A percentile compares a stretch with the other conserved stretches of the same genome.
These are phyloP conservation scores for Magnolia kwangsiensis DNA, from an alignment of 164 flowering plant genomes.

Conservation along the genomic window DNA sequence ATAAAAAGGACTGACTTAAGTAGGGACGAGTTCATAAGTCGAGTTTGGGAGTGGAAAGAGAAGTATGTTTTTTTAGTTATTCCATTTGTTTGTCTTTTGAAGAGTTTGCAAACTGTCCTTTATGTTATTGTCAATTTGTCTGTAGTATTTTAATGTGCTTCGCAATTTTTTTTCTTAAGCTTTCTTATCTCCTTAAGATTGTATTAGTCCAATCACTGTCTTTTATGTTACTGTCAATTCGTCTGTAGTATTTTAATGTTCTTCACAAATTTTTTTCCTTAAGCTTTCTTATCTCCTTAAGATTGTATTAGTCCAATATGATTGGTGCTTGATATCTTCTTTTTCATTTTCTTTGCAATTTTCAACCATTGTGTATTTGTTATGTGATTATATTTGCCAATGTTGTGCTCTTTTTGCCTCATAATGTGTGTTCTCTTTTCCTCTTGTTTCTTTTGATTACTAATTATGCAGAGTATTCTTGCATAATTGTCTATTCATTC, in stretches of 20 bases:
- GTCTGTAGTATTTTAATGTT: neutral
- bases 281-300: no score
- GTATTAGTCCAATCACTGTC: neutral
- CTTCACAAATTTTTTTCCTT: neutral
- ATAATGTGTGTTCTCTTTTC: no score
- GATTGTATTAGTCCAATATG: neutral
- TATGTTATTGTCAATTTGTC: neutral
- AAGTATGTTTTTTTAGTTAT: constrained; percentile 43
- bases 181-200: neutral
- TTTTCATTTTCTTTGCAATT: no score
- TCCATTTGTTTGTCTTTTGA: neutral
- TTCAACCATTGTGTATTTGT: no score
- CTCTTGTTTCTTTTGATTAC: no score
- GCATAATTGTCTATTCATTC: no score
- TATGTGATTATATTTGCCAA: no score
- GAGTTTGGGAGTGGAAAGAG: constrained; percentile 98
- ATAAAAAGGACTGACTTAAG: constrained; percentile 69
- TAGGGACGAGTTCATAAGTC: constrained; percentile 74
- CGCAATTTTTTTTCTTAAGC: neutral
- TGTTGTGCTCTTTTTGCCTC: no score
- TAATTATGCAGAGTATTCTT: no score
- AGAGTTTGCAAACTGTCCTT: neutral
- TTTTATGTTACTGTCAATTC: neutral
- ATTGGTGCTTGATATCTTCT: no score
- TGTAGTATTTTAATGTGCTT: neutral